phyloP scores from a whole-genome alignment of 768 basidiomycete species.

The Leccinum arenicola region DNA sequence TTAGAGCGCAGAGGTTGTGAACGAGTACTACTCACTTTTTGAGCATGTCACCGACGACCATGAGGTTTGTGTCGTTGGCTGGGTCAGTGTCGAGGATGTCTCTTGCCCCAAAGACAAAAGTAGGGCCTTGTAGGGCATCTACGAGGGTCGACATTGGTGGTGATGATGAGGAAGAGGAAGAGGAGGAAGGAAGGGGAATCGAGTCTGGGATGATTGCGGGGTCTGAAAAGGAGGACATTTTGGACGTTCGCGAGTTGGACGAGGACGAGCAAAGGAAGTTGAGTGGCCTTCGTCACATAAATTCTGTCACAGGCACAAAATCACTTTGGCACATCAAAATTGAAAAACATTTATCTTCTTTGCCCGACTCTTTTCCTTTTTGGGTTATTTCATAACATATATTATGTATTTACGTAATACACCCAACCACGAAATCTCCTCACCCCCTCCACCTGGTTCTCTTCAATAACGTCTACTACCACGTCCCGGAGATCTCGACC shows the following conservation, averaged over 20 bases:
- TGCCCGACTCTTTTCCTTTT: slow-evolving; percentile 17
- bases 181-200: slow-evolving; percentile 27
- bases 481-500: slow-evolving; percentile 68
- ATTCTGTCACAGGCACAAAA: slow-evolving; percentile 38
- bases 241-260: not conserved
- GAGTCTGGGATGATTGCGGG: not conserved
- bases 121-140: not conserved
- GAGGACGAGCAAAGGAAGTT: not conserved
- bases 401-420: slow-evolving; percentile 21
- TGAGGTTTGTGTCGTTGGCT: slow-evolving; percentile 45
- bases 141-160: slow-evolving; percentile 16
- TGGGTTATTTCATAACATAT: slow-evolving; percentile 12
- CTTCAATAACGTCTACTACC: slow-evolving; percentile 52
- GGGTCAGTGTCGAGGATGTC: slow-evolving; percentile 30
- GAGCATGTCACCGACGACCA: slow-evolving; percentile 47
- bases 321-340: slow-evolving; percentile 24
- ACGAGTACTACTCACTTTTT: slow-evolving; percentile 43
- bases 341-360: slow-evolving; percentile 26
- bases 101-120: slow-evolving; percentile 25
- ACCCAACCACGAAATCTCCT: slow-evolving; percentile 11
- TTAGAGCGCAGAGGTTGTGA: slow-evolving; percentile 6
- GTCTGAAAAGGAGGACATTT: not conserved
- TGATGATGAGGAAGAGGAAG: slow-evolving; percentile 18
- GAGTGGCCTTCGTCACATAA: slow-evolving; percentile 22
- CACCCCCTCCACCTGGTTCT: slow-evolving; percentile 17